Base-by-base conservation (phyloP, 768 basidiomycete species). In the Panaeolus papilionaceus region DNA sequence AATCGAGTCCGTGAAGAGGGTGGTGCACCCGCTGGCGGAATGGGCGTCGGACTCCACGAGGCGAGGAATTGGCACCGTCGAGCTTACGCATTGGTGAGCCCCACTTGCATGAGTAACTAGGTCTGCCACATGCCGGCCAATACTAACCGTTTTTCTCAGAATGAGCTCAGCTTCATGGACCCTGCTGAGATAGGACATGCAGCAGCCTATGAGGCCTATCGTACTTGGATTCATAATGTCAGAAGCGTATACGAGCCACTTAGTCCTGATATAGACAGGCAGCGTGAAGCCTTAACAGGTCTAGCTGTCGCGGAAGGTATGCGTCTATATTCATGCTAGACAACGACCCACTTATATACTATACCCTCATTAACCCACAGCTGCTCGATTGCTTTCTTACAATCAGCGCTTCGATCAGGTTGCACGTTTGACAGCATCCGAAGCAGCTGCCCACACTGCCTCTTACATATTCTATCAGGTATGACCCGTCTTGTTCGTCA, bases 141-240 rank as follows among this genome's bases (percentile, higher is more conserved):
- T 33, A 62, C 45, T 54, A 12, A 58, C 54, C n/a, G 9, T 47
- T 23, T 66, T 28, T 39, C 54, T 11, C 69, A 91, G 89, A 83
- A 85, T 44, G 86, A 87, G 66, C 75, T 89, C 18, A 77, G 75
- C 63, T 75, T 78, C 49, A 80, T 92, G 78, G 75, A 81, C 6
- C 88, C 91, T 0, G 72, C 77, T 18, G 90, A 92, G 66, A 83
- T 94, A 18, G 92, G 92, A 0, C 86, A 89, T 70, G 92, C 92
- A 4, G 92, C 92, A 10, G 92, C 90, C 2, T 93, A 92, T 73
- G 91, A 93, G 75, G 91, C 91, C 0, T 89, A 89, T 75, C 84
- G 91, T 16, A 84, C 84, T 33, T 90, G 89, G 87, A 86, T 86
- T 63, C 83, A 87, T 71, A 86, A 88, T 70, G 3, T 33, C 28